Evolutionary conservation across 148 eudicot genomes (phyloP).

Genomic region (Vaccinium myrtillus): DNA sequence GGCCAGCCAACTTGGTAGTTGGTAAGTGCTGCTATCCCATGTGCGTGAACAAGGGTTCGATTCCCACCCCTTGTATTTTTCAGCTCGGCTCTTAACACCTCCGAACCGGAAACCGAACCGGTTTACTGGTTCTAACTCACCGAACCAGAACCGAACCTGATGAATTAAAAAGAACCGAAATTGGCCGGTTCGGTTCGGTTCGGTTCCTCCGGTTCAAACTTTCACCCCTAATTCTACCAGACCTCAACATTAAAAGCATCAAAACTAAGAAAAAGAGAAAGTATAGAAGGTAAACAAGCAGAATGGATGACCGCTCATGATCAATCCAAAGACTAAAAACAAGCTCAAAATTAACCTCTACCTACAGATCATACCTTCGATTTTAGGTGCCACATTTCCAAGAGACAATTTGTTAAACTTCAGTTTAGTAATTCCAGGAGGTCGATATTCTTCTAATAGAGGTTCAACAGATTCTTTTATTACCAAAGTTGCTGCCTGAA

Average conservation of each 20-base stretch:
- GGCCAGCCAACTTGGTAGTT: too few relatives aligned
- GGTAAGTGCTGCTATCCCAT: too few relatives aligned
- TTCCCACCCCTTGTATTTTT: too few relatives aligned
- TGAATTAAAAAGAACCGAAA: too few relatives aligned
- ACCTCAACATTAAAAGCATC: constrained; percentile 1
- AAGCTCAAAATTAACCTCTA: not conserved
- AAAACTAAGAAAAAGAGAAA: not conserved
- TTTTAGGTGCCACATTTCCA: constrained; percentile 95
- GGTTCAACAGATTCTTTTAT: constrained; percentile 97
- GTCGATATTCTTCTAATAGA: constrained; percentile 88
- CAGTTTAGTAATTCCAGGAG: constrained; percentile 81
- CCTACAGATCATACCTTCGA: constrained; percentile 60
- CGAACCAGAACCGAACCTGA: too few relatives aligned
- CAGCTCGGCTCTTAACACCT: too few relatives aligned
- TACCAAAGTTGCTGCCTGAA: constrained; percentile 79
- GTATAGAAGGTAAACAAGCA: not conserved
- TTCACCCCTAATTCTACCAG: not conserved
- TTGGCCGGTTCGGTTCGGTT: too few relatives aligned
- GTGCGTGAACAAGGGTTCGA: too few relatives aligned
- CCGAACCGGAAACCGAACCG: too few relatives aligned
- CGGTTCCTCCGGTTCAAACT: too few relatives aligned
- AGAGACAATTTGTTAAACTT: constrained; percentile 93
- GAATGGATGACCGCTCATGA: not conserved
- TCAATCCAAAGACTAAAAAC: not conserved
- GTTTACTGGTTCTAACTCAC: too few relatives aligned